Evolutionary conservation across 768 basidiomycete genomes (phyloP).

Genomic region (Stropharia rugosoannulata): DNA sequence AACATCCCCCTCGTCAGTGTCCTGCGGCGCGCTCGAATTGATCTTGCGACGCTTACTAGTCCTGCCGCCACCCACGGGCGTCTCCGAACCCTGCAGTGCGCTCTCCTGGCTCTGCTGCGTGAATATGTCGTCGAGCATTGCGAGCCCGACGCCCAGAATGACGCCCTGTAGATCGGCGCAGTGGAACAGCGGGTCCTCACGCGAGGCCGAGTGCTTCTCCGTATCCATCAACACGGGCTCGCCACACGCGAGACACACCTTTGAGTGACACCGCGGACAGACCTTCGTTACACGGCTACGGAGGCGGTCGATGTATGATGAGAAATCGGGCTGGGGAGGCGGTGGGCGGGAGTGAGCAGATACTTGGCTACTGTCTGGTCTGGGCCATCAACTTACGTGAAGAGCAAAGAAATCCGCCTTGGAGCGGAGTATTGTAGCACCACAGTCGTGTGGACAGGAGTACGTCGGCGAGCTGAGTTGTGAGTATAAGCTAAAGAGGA

Average conservation of each 20-base stretch:
- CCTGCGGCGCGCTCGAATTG: slow-evolving; percentile 22
- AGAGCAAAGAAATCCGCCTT: slow-evolving; percentile 83
- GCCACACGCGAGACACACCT: slow-evolving; percentile 76
- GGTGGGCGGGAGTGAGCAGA: no score
- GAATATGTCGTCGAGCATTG: slow-evolving; percentile 79
- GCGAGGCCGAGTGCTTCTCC: slow-evolving; percentile 36
- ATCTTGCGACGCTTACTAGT: slow-evolving; percentile 48
- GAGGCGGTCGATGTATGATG: slow-evolving; percentile 66
- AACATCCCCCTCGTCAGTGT: slow-evolving; percentile 54
- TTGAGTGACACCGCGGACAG: slow-evolving; percentile 61
- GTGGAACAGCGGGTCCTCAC: slow-evolving; percentile 73
- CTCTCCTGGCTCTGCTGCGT: slow-evolving; percentile 47
- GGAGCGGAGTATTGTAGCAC: slow-evolving; percentile 53
- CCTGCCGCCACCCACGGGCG: slow-evolving; percentile 23
- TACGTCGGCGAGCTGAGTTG: slow-evolving; percentile 64
- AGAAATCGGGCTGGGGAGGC: slow-evolving; percentile 62
- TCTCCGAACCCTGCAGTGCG: slow-evolving; percentile 28
- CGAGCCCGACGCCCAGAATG: slow-evolving; percentile 87
- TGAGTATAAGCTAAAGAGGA: slow-evolving; percentile 83
- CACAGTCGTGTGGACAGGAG: slow-evolving; percentile 76
- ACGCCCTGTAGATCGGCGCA: slow-evolving; percentile 89
- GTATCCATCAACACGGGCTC: slow-evolving; percentile 52
- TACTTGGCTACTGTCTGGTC: no score
- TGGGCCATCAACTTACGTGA: slow-evolving; percentile 54
- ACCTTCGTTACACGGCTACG: slow-evolving; percentile 52